Evolutionary conservation across 208 protist species (phyloP), one percentile per base, ranked within the genome.

Genomic region (Wallacemonas sp.): DNA sequence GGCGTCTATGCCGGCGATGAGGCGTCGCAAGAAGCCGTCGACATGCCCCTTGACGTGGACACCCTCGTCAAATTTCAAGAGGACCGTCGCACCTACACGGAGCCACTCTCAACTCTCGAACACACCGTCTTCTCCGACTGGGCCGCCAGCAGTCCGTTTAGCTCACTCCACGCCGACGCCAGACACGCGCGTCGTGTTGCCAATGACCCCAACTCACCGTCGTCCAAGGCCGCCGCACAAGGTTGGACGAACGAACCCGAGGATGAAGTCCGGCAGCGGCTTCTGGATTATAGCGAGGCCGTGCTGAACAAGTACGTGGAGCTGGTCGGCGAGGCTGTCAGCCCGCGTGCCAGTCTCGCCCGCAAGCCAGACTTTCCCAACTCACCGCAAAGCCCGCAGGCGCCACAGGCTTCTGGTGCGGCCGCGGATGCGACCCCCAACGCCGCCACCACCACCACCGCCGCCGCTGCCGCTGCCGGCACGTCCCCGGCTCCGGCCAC

Each of bases 1-100:
- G 70, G 65, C 30, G 34, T 80, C 39, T 80, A 87, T 52, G 85
- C 85, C 24, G 88, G 85, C 0, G 88, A 92, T 46, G 85, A 94
- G 68, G 68, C 72, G 19, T 71, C 85, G 14, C 65, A 66, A 0
- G 61, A 83, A 2, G 75, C 78, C 34, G 41, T 65, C 64, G 55
- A 78, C 23, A 83, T 79, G 70, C 85, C 85, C 3, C 61, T 92
- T 14, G 52, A 71, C 5, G 70, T 65, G 2, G 47, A 55, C 11
- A 61, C 64, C 17, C 62, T 92, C 27, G 34, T 63, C 12, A 44
- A 67, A 23, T 65, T 90, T 21, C 83, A 90, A 61, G 56, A 76
- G 12, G 36, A 67, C 24, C 54, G 77, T 57, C 41, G 54, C 4
- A 88, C 83, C 21, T 90, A 88, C 61, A 58, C 72, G 6, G 61